Evolutionary conservation across 768 basidiomycete genomes (phyloP).

Genomic region (Tricholoma saponaceum): DNA sequence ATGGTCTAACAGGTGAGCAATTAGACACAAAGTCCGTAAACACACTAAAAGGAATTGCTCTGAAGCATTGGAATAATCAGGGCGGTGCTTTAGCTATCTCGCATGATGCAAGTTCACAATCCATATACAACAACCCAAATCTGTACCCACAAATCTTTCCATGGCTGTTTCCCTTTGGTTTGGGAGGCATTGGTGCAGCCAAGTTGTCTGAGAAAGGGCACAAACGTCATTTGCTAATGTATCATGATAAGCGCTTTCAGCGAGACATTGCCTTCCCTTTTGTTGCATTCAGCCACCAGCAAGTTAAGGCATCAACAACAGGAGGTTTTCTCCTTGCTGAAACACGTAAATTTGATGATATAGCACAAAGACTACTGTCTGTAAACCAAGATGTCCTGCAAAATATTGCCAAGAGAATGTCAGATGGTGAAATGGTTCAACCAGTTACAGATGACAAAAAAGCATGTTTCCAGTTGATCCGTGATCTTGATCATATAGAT

Average conservation of each 20-base stretch:
- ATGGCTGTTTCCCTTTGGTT: background rate
- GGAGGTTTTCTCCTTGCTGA: constrained; percentile 19
- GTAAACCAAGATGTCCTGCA: constrained; percentile 10
- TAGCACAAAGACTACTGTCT: constrained; percentile 10
- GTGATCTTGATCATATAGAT: constrained; percentile 15
- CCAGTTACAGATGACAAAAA: background rate
- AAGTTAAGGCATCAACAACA: constrained; percentile 18
- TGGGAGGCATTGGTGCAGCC: background rate
- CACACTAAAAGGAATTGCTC: background rate
- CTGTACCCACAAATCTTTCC: background rate
- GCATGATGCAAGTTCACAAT: background rate
- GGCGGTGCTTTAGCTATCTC: background rate
- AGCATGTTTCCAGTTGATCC: background rate
- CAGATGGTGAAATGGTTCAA: background rate
- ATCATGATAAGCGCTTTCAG: constrained; percentile 32
- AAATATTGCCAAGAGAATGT: constrained; percentile 2
- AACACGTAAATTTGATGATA: constrained; percentile 12
- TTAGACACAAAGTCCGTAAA: background rate
- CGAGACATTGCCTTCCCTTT: background rate
- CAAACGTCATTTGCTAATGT: constrained; percentile 25
- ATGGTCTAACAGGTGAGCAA: background rate
- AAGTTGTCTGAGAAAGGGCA: constrained; percentile 7
- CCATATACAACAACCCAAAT: too few relatives aligned
- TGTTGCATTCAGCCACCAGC: constrained; percentile 16
- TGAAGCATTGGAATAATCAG: background rate